Evolutionary conservation across 495 filamentous ascomycete genomes (phyloP).

Genomic region (Durotheca rogersii): DNA sequence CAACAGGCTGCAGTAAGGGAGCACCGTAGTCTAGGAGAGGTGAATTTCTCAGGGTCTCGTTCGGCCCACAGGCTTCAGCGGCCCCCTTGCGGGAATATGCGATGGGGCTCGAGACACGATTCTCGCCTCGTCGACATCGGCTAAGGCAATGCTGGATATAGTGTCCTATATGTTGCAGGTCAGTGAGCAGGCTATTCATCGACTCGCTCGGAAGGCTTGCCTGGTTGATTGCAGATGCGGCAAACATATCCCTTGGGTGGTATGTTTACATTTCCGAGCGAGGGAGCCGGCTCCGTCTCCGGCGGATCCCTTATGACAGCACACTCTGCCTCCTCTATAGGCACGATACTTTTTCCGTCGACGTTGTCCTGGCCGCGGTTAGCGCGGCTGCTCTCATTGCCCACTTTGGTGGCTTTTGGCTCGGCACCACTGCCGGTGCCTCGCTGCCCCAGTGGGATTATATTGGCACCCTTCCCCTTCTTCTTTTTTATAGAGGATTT

Average conservation of each 20-base stretch:
- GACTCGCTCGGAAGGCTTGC: constrained; percentile 20
- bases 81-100: too few species aligned
- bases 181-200: constrained; percentile 3
- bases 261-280: too few species aligned
- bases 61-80: too few species aligned
- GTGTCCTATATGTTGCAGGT: constrained; percentile 43
- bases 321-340: too few species aligned
- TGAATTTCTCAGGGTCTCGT: too few species aligned
- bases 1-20: too few species aligned
- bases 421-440: neutral
- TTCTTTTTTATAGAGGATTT: neutral
- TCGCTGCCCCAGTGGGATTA: constrained; percentile 7
- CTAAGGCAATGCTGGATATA: constrained; percentile 43
- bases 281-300: neutral
- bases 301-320: neutral
- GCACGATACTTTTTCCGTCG: neutral
- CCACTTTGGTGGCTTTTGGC: neutral
- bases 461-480: constrained; percentile 10
- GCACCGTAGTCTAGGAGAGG: too few species aligned
- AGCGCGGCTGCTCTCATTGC: neutral
- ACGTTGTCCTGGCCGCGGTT: too few species aligned
- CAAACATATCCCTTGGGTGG: constrained; percentile 34
- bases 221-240: constrained; percentile 38
- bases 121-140: constrained; percentile 44
- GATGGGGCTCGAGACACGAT: too few species aligned